Evolutionary conservation across 2,329 filamentous ascomycete species (phyloP), one percentile per base, ranked within the genome.

Genomic region (Penicillium nordicum): DNA sequence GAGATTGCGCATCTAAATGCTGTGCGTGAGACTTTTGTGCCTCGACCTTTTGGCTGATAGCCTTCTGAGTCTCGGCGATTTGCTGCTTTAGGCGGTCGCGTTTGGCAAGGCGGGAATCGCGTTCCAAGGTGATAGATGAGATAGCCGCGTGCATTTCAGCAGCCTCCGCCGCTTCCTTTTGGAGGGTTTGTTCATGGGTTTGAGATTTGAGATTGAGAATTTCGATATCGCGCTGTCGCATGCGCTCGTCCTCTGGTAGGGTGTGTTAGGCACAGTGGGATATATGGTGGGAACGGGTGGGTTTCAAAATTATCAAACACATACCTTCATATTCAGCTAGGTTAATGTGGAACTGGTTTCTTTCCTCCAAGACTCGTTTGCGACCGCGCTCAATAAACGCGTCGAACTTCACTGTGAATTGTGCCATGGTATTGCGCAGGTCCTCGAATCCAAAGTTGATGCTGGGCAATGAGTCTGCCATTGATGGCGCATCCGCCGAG

Each of bases 401-500:
- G 71, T 99, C 94, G 67, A 99, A 99, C 66, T 86, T 88, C 9
- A 85, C 83, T 0, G 89, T 97, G 73, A 99, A 99, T 61, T 89
- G 90, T 52, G 88, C 84, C 94, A 99, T 97, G 76, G 92, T 89
- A 69, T 93, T 91, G 76, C 93, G 92, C 70, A 99, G 78, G 65
- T 97, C 91, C 67, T 97, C 92, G 74, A 97, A 97, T 57, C 92
- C 92, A 74, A 99, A 97, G 75, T 96, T 92, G 74, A 96, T 89
- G 72, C 83, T 90, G 36, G 94, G 94, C 9, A 99, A 84, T 45
- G 81, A 81, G 69, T 86, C 84, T 32, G 83, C 83, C 82, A 86
- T 84, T 40, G 82, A 84, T 11, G 81, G 80, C 50, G 78, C 81
- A 64, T 81, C 79, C 47, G 81, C 78, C 14, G 73, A 73, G 44